Percentiles rank a stretch among this genome's conserved stretches.
phyloP scores from a whole-genome alignment of 73 alveolate species.

The Paraurostyla sp. region DNA sequence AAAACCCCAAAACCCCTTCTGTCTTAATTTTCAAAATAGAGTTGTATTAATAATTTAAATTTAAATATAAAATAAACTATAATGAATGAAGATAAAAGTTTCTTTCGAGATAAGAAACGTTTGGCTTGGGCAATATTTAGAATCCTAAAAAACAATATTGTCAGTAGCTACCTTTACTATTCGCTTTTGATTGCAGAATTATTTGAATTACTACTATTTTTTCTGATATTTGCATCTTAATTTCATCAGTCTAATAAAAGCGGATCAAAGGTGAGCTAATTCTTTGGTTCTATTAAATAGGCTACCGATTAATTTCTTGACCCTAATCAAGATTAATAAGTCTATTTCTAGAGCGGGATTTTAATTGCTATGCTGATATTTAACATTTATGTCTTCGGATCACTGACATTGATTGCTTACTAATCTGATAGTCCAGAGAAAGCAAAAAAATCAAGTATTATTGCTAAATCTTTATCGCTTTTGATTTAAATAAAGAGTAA shows the following conservation, averaged over 20 bases:
- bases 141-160: slow-evolving; percentile 11
- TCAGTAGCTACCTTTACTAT: slow-evolving; percentile 1
- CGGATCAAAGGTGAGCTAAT: not conserved
- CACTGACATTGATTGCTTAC: not conserved
- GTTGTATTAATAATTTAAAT: no score
- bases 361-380: not conserved
- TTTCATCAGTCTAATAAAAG: not conserved
- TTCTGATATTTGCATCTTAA: not conserved
- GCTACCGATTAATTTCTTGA: not conserved
- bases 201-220: not conserved
- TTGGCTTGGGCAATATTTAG: slow-evolving; percentile 17
- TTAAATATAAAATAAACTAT: no score
- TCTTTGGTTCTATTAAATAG: not conserved
- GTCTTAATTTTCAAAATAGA: no score
- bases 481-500: not conserved
- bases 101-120: slow-evolving; percentile 10
- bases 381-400: not conserved
- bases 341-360: not conserved
- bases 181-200: not conserved
- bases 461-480: slow-evolving; percentile 1
- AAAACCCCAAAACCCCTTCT: no score
- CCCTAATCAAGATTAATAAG: not conserved
- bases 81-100: no score
- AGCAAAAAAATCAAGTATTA: slow-evolving; percentile 1
- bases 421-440: slow-evolving; percentile 19